Evolutionary conservation across 169 alveolate species (phyloP).

Genomic region (Perkinsus chesapeaki): DNA sequence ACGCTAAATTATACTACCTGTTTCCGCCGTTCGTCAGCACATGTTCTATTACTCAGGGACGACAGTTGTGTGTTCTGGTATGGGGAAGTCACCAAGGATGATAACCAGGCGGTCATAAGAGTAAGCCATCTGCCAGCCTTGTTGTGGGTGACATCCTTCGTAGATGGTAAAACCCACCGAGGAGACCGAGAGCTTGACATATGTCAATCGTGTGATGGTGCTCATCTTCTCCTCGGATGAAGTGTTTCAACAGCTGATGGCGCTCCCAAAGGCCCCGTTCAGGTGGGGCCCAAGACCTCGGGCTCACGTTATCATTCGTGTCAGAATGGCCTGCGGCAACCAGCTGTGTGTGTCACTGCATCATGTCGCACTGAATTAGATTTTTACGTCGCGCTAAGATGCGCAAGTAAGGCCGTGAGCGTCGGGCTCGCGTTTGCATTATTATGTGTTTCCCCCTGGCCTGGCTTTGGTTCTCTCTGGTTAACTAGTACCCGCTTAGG

Average conservation of each 20-base stretch:
- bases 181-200: background rate
- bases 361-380: background rate
- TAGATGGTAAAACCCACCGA: background rate
- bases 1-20: too few species aligned
- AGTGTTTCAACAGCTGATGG: background rate
- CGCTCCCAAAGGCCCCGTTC: background rate
- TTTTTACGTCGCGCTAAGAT: background rate
- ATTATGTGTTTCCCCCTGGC: background rate
- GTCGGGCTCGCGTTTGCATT: background rate
- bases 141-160: background rate
- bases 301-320: background rate
- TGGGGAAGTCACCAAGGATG: background rate
- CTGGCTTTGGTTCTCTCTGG: background rate
- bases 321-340: background rate
- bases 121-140: background rate
- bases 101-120: background rate
- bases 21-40: too few species aligned
- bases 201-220: conserved; percentile 1
- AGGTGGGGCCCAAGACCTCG: background rate
- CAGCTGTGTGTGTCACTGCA: background rate
- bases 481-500: background rate
- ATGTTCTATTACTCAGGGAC: too few species aligned
- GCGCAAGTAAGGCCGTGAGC: background rate
- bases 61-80: background rate
- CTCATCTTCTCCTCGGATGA: conserved; percentile 11